Evolutionary conservation across 306 rosid species (phyloP).

Genomic region (Sicyos baderoa): DNA sequence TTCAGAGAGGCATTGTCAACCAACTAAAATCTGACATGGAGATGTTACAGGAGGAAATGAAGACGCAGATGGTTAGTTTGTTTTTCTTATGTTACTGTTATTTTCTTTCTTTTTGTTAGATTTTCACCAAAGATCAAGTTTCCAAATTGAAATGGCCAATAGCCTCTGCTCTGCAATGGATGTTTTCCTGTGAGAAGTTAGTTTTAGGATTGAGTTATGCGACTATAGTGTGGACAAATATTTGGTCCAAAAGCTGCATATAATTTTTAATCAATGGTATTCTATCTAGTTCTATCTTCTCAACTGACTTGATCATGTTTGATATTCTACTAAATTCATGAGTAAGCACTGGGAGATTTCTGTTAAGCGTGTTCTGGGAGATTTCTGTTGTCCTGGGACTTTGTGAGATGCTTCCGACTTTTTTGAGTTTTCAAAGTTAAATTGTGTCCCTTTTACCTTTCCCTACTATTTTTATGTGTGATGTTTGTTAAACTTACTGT

Average conservation of each 20-base stretch:
- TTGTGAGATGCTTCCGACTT: not conserved
- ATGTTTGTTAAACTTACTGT: not conserved
- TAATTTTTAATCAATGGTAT: constrained; percentile 3
- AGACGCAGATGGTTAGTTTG: constrained; percentile 60
- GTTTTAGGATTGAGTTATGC: not conserved
- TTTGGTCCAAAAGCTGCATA: not conserved
- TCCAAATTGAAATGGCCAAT: not conserved
- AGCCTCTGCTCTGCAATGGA: not conserved
- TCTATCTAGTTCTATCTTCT: not conserved
- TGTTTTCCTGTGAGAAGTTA: not conserved
- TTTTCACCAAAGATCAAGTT: constrained; percentile 13
- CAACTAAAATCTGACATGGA: constrained; percentile 84
- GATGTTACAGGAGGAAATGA: constrained; percentile 61
- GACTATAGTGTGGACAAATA: not conserved
- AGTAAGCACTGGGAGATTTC: not conserved
- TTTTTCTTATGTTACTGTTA: not conserved
- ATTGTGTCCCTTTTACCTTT: not conserved
- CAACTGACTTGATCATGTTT: constrained; percentile 7
- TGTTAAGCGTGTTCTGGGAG: constrained; percentile 1
- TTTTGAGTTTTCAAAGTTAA: not conserved
- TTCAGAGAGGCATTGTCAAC: constrained; percentile 64
- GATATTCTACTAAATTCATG: not conserved
- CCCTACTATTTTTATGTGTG: not conserved
- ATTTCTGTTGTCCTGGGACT: constrained; percentile 10
- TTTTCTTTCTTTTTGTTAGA: not conserved